Base-by-base conservation (phyloP, 2,329 filamentous ascomycete genomes). In the Penicillium hesseltinei region DNA sequence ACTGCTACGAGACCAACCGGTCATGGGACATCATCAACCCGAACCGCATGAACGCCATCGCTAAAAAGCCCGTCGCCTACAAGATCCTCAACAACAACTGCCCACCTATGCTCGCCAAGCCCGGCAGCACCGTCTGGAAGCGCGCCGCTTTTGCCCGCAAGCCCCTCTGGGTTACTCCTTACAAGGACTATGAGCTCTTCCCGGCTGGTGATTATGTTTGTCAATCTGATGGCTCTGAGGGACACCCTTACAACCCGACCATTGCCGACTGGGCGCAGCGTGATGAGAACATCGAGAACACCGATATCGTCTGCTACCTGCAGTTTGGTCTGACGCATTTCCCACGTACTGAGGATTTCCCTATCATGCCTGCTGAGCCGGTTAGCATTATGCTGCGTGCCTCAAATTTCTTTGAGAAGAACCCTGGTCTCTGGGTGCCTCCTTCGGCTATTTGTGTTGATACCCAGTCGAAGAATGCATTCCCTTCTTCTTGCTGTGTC, bases 201-300 rank as follows among this genome's bases (percentile, higher is more conserved):
- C 81, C 84, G 0, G 84, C 83, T 2, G 85, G 85, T 4, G 77
- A 80, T 53, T 85, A 85, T 69, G 83, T 84, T 0, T 84, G 84
- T 63, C 84, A 87, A 68, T 87, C 83, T 36, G 72, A 81, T 9
- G 70, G 69, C 15, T 62, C 59, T n/a, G 62, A 62, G n/a, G 57
- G 63, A 66, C 59, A 76, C 71, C 58, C 75, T 57, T 46, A 77
- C 71, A 74, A 80, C 69, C 60, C 79, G 76, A 81, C 80, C 0
- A 74, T 79, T 3, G 52, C 66, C 7, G 69, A 71, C 61, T 72
- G 70, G 70, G 62, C 64, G 2, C 54, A 61, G 17, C 74, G 81
- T n/a, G 77, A 81, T 56, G 82, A 84, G 56, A 75, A 74, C 46
- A 80, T 84, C 50, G 78, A 80, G 54, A 81, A 85, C 57, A 77